A percentile compares a stretch with the other conserved stretches of the same genome.
Conservation (phyloP, 805 yeast genomes). For the Ogataea nakhonphanomensis region DNA sequence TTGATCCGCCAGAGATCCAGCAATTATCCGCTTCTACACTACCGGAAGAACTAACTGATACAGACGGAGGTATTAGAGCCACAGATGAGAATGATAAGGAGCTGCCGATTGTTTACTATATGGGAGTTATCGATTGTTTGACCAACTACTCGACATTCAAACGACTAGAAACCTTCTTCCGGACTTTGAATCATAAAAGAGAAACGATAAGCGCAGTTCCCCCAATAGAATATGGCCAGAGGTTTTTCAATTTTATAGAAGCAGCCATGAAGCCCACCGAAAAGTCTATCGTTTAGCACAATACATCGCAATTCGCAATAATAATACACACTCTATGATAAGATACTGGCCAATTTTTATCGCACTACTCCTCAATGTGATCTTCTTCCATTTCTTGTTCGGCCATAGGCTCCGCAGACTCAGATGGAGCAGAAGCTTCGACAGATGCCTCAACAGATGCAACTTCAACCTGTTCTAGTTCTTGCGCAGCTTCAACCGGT, state of each 20-base stretch:
- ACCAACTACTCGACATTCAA: conserved; percentile 76
- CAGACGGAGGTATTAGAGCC: conserved; percentile 79
- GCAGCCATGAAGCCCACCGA: conserved; percentile 12
- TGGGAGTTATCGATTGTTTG: conserved; percentile 92
- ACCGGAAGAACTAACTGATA: conserved; percentile 20
- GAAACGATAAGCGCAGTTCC: conserved; percentile 84
- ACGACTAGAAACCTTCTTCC: conserved; percentile 80
- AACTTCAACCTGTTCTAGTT: no score
- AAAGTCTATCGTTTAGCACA: conserved; percentile 5
- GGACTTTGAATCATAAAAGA: conserved; percentile 66
- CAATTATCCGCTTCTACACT: conserved; percentile 13
- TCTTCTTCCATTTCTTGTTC: conserved; percentile 17
- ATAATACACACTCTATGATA: conserved; percentile 10
- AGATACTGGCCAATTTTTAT: conserved; percentile 2
- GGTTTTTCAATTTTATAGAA: conserved; percentile 71
- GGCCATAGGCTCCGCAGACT: conserved; percentile 3
- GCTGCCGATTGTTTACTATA: conserved; percentile 67
- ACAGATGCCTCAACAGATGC: no score
- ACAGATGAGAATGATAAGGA: conserved; percentile 63
- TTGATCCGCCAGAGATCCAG: conserved; percentile 24
- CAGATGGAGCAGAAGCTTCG: conserved; percentile 4
- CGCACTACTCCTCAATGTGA: conserved; percentile 9
- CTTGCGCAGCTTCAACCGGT: not conserved
- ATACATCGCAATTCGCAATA: conserved; percentile 9
- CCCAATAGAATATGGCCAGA: conserved; percentile 81